These are phyloP conservation scores for Glarea lozoyensis DNA, from an alignment of 495 filamentous ascomycete species.

Conservation along the genomic window DNA sequence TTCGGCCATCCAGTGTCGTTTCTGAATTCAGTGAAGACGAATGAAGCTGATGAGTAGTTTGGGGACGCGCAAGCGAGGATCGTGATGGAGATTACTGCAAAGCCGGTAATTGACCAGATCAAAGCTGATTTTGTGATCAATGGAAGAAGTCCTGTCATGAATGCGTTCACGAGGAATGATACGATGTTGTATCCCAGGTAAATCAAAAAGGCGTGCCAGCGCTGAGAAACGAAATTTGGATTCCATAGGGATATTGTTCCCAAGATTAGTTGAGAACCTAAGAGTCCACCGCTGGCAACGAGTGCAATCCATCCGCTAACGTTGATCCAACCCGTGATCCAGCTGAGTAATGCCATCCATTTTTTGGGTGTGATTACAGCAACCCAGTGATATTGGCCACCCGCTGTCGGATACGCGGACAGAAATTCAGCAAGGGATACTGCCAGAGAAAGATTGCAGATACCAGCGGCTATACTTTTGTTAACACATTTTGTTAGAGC, in stretches of 20 bases:
- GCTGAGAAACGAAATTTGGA: constrained; percentile 37
- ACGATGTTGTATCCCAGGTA: constrained; percentile 58
- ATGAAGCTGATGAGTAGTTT: constrained; percentile 27
- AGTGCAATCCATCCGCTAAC: constrained; percentile 32
- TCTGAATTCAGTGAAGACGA: constrained; percentile 48
- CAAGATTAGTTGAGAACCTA: constrained; percentile 19
- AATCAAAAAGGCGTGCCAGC: constrained; percentile 70
- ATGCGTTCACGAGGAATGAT: constrained; percentile 58
- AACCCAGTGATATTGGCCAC: constrained; percentile 43
- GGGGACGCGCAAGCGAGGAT: constrained; percentile 28
- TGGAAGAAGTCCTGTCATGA: constrained; percentile 53
- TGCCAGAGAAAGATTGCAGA: constrained; percentile 34
- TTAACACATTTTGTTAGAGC: constrained; percentile 17
- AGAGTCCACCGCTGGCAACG: constrained; percentile 28
- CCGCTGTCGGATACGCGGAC: constrained; percentile 42
- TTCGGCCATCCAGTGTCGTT: constrained; percentile 56
- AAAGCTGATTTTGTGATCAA: constrained; percentile 55
- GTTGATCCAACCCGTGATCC: constrained; percentile 26
- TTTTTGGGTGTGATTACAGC: constrained; percentile 29
- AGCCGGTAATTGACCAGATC: constrained; percentile 16
- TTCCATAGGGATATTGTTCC: constrained; percentile 23
- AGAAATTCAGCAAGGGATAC: constrained; percentile 40
- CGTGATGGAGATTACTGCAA: constrained; percentile 29
- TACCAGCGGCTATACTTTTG: constrained; percentile 19
- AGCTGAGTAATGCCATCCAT: constrained; percentile 17